phyloP scores from a whole-genome alignment of 306 rosid genomes.

The Trifolium subterraneum region DNA sequence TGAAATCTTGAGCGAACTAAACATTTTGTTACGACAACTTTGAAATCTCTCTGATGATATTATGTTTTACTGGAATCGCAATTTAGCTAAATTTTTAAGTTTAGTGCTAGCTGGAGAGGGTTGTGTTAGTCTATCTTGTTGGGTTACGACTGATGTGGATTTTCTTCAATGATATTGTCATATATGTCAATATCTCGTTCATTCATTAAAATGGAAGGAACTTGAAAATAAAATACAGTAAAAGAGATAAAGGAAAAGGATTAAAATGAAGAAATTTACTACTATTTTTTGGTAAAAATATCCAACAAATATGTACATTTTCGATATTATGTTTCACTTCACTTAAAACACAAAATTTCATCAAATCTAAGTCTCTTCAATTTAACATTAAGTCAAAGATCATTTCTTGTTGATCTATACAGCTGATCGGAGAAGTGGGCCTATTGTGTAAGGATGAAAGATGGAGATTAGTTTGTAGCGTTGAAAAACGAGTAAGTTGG shows the following conservation, averaged over 20 bases:
- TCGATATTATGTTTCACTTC: not conserved
- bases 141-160: not conserved
- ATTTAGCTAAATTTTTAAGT: not conserved
- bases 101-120: not conserved
- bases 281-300: too few relatives aligned
- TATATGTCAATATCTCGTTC: not conserved
- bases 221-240: too few relatives aligned
- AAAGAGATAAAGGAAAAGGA: too few relatives aligned
- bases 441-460: too few relatives aligned
- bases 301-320: not conserved
- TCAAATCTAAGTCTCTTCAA: too few relatives aligned
- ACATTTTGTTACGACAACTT: not conserved
- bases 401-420: not conserved
- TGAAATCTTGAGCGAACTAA: not conserved
- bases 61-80: not conserved
- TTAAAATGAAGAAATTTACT: too few relatives aligned
- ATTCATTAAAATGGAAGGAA: too few relatives aligned
- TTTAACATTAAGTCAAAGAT: not conserved
- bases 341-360: too few relatives aligned
- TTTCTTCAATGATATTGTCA: not conserved
- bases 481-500: too few relatives aligned
- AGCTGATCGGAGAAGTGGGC: too few relatives aligned
- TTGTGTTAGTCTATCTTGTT: not conserved
- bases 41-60: not conserved
- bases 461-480: too few relatives aligned